phyloP scores from a whole-genome alignment of 208 protist genomes.

The Kentomonas sorsogonicus region DNA sequence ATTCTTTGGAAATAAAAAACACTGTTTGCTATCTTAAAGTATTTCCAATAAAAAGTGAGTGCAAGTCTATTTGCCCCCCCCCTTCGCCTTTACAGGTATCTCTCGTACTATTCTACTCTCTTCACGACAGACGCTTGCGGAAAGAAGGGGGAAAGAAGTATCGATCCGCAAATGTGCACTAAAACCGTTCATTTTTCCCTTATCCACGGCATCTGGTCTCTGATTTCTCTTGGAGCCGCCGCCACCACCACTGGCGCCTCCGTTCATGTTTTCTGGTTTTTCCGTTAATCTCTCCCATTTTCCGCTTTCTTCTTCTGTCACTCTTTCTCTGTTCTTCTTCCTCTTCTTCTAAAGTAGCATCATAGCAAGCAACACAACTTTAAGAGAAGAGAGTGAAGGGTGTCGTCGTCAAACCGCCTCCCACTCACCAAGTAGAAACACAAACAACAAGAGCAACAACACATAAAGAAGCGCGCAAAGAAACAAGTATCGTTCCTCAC shows the following conservation, averaged over 20 bases:
- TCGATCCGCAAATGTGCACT: too few species aligned
- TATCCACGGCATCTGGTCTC: background rate
- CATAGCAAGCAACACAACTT: background rate
- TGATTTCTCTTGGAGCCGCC: background rate
- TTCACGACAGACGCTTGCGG: too few species aligned
- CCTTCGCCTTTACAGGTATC: too few species aligned
- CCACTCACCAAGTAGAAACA: slow-evolving; percentile 1
- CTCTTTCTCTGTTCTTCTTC: slow-evolving; percentile 3
- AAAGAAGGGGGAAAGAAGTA: too few species aligned
- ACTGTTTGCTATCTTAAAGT: too few species aligned
- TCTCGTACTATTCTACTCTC: too few species aligned
- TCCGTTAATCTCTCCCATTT: background rate
- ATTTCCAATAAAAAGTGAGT: slow-evolving; percentile 1
- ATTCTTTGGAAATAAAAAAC: background rate
- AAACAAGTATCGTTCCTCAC: background rate
- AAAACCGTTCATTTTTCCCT: background rate
- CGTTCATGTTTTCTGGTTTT: background rate
- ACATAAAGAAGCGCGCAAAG: background rate
- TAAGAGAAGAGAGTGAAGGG: too few species aligned
- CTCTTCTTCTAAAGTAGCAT: slow-evolving; percentile 7
- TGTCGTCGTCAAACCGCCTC: too few species aligned
- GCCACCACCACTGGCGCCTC: background rate
- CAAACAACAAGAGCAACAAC: background rate
- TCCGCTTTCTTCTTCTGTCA: background rate
- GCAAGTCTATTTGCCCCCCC: too few species aligned